Base-by-base conservation (phyloP, 352 stramenopile genomes). In the Achlya hypogyna region DNA sequence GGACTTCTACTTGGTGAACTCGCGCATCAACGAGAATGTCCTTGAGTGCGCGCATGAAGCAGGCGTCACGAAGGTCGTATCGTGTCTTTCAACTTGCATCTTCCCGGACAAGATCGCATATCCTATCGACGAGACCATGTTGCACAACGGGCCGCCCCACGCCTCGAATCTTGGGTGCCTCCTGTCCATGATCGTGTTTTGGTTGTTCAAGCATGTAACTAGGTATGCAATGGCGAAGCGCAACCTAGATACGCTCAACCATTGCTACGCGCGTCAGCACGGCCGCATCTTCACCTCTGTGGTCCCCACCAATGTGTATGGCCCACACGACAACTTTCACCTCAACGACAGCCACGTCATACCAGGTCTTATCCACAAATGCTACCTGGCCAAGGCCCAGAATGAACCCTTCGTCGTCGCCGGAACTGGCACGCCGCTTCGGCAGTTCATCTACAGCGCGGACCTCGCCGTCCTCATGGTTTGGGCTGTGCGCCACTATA, bases 301-400 rank as follows among this genome's bases (percentile, higher is more conserved):
- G 59, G 98, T 99, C 69, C 97, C 97, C 14, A 99, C 97, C 53
- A 99, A 99, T 76, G 98, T 99, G 72, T 99, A 99, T 75, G 97
- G 97, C 22, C 96, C 96, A 10, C 75, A 98, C 71, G 97, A 99
- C 77, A 99, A 99, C 76, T 99, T 98, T 78, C 95, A 85, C 73
- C 91, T 99, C 65, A 73, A 98, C 63, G 89, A 97, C 67, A 96
- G 96, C 60, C 97, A 99, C 67, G 97, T 99, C 32, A 96, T 99
- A 72, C 97, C 97, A 0, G 96, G 96, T 20, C 83, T 99, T 8
- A 98, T 99, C 70, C 96, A 99, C 78, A 99, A 99, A 72, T 98
- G 94, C 72, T 98, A 98, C 74, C 59, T 98, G 23, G 97, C 97
- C 45, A 99, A 99, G 74, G 74, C 89, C 58, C 72, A 94, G 22